Conservation (phyloP, 2,329 filamentous ascomycete species). For the Pyrenophora tritici-repentis region DNA sequence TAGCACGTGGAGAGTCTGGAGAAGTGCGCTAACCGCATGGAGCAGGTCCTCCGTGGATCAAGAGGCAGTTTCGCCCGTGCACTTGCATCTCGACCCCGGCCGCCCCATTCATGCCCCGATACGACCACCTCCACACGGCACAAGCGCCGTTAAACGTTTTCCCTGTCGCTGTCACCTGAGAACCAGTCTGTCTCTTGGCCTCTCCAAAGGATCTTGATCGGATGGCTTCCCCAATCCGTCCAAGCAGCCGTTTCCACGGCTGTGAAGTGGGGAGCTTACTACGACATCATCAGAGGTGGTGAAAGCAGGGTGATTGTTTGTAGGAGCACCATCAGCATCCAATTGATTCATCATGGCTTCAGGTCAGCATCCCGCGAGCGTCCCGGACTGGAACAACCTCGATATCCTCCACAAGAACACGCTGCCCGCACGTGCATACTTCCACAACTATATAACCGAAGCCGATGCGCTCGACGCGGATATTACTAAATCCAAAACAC, state of each 20-base stretch:
- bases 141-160: slow-evolving; percentile 5
- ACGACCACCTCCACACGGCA: slow-evolving; percentile 9
- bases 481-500: slow-evolving; percentile 37
- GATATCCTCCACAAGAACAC: slow-evolving; percentile 64
- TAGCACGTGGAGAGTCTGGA: slow-evolving; percentile 23
- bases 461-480: slow-evolving; percentile 55
- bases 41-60: slow-evolving; percentile 16
- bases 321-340: slow-evolving; percentile 1
- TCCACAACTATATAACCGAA: slow-evolving; percentile 58
- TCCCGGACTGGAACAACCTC: slow-evolving; percentile 68
- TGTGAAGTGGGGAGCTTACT: slow-evolving; percentile 8
- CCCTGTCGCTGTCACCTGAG: slow-evolving; percentile 10
- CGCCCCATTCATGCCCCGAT: slow-evolving; percentile 21
- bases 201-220: slow-evolving; percentile 11
- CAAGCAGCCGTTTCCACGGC: slow-evolving; percentile 9
- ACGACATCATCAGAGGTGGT: slow-evolving; percentile 5
- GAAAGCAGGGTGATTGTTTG: background rate
- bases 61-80: slow-evolving; percentile 8
- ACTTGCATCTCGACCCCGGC: slow-evolving; percentile 1
- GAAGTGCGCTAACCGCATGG: slow-evolving; percentile 10
- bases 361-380: slow-evolving; percentile 23
- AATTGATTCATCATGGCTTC: slow-evolving; percentile 25
- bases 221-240: slow-evolving; percentile 28
- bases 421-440: slow-evolving; percentile 61
- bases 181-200: slow-evolving; percentile 17